Evolutionary conservation across 2,329 filamentous ascomycete genomes (phyloP).

Genomic region (Sporothrix humicola): DNA sequence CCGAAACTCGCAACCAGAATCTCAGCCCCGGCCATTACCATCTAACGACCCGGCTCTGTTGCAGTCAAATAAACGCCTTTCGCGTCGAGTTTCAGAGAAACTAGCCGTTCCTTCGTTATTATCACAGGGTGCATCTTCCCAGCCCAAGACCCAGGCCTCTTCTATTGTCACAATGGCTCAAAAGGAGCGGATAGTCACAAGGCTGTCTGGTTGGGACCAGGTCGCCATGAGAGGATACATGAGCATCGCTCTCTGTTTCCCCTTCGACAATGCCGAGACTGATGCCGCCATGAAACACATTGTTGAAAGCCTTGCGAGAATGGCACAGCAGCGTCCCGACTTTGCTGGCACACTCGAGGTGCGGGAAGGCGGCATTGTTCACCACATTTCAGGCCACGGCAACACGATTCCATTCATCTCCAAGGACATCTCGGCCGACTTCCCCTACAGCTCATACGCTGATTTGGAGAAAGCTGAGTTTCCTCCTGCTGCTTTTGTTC

Average conservation of each 20-base stretch:
- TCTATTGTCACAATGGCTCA: not conserved
- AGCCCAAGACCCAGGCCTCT: not conserved
- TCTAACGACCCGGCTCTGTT: not conserved
- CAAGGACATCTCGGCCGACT: constrained; percentile 36
- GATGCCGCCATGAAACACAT: constrained; percentile 36
- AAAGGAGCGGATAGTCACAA: not conserved
- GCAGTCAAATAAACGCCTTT: not conserved
- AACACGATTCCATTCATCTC: constrained; percentile 39
- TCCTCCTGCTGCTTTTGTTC: constrained; percentile 44
- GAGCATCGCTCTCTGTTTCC: constrained; percentile 40
- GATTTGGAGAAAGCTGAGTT: constrained; percentile 43
- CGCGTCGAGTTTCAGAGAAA: not conserved
- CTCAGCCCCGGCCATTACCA: not conserved
- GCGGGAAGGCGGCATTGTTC: constrained; percentile 36
- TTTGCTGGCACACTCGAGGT: constrained; percentile 43
- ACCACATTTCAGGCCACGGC: constrained; percentile 36
- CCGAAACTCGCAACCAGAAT: not conserved
- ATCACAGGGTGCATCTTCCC: not conserved
- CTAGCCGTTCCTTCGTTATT: not conserved
- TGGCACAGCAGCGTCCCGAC: constrained; percentile 40
- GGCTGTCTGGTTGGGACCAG: constrained; percentile 37
- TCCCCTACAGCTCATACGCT: constrained; percentile 41
- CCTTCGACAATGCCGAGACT: constrained; percentile 32
- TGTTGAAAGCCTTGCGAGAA: constrained; percentile 35
- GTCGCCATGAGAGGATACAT: constrained; percentile 38